Evolutionary conservation across 1,284 basidiomycete genomes (phyloP).

Genomic region (Agroathelia rolfsii): DNA sequence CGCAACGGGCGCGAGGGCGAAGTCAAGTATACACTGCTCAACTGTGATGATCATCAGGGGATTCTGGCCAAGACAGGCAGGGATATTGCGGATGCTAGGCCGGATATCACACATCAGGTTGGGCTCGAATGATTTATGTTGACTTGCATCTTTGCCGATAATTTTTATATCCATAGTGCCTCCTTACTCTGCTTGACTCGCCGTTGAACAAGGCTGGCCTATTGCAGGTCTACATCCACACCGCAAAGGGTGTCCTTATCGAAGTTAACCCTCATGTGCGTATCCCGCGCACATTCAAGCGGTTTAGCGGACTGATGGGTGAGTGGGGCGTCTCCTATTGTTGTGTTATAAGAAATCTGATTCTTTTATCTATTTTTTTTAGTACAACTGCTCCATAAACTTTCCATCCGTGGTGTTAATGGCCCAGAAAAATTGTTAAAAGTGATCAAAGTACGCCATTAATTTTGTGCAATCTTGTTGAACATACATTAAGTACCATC

Average conservation of each 20-base stretch:
- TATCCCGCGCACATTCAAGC: constrained; percentile 97
- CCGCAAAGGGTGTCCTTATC: constrained; percentile 92
- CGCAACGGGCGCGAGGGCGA: constrained; percentile 53
- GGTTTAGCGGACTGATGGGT: constrained; percentile 98
- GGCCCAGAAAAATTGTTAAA: constrained; percentile 95
- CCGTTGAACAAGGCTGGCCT: constrained; percentile 96
- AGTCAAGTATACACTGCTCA: constrained; percentile 93
- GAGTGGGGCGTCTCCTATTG: constrained; percentile 25
- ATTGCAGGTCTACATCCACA: constrained; percentile 98
- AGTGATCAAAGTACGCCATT: constrained; percentile 74
- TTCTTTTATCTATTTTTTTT: constrained; percentile 6
- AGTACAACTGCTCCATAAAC: constrained; percentile 97
- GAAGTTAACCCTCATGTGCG: constrained; percentile 98
- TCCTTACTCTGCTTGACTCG: constrained; percentile 94
- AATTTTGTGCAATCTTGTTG: not conserved
- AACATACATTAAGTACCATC: too few species aligned
- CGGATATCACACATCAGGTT: constrained; percentile 98
- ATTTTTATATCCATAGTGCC: constrained; percentile 73
- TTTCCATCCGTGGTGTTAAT: constrained; percentile 92
- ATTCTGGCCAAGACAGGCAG: constrained; percentile 96
- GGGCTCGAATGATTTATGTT: constrained; percentile 5
- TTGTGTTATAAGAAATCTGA: constrained; percentile 5
- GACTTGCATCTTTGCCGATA: too few species aligned
- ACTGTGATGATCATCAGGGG: constrained; percentile 99
- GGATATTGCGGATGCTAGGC: constrained; percentile 96